Percentiles rank a stretch among this genome's conserved stretches.
These are phyloP conservation scores for Calonectria crousiana DNA, from an alignment of 2,329 filamentous ascomycete genomes.

Conservation along the genomic window DNA sequence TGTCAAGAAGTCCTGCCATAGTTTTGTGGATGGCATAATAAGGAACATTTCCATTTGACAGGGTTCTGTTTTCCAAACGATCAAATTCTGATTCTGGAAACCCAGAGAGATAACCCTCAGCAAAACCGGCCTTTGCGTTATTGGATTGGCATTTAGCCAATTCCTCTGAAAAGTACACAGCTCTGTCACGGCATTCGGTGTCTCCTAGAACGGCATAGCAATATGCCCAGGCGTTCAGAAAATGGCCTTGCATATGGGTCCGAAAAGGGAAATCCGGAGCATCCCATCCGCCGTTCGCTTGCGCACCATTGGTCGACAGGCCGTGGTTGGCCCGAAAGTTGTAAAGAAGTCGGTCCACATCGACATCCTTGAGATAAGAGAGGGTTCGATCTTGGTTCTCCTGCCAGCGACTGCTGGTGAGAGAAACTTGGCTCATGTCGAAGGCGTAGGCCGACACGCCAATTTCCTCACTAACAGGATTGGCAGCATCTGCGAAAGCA, in stretches of 20 bases:
- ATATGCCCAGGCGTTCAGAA: conserved; percentile 62
- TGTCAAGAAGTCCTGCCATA: conserved; percentile 63
- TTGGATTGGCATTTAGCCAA: conserved; percentile 65
- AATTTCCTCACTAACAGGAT: conserved; percentile 1
- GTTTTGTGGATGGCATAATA: conserved; percentile 69
- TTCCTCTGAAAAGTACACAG: conserved; percentile 59
- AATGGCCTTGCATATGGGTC: conserved; percentile 64
- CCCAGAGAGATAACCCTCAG: conserved; percentile 60
- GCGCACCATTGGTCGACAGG: conserved; percentile 59
- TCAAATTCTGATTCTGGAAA: conserved; percentile 65
- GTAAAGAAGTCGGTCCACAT: conserved; percentile 61
- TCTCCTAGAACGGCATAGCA: conserved; percentile 60
- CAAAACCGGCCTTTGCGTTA: conserved; percentile 59
- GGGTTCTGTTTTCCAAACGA: conserved; percentile 56
- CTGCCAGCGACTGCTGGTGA: conserved; percentile 45
- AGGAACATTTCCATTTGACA: conserved; percentile 63
- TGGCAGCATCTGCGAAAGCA: not conserved
- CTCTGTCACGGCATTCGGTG: conserved; percentile 57
- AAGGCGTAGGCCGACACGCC: conserved; percentile 24
- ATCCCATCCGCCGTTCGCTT: conserved; percentile 64
- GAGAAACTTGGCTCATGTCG: conserved; percentile 25
- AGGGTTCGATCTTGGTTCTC: conserved; percentile 57
- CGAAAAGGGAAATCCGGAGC: conserved; percentile 66
- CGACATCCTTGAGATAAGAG: conserved; percentile 58
- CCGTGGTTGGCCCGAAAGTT: conserved; percentile 61